Evolutionary conservation across 176 grass and related monocot genomes (phyloP).

Genomic region (Carex cristatella): DNA sequence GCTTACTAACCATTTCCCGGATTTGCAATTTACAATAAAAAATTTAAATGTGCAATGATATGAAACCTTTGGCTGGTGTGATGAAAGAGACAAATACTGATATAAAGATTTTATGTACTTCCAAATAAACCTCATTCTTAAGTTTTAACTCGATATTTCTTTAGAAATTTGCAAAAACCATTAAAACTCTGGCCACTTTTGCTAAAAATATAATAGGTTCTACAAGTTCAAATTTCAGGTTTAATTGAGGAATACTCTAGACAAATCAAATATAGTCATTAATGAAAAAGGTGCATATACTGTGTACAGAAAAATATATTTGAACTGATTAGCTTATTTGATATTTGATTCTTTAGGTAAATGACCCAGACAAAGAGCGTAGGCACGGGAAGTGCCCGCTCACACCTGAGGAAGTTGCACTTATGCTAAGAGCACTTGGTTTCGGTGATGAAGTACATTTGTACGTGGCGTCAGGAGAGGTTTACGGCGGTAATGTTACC

Average conservation of each 20-base stretch:
- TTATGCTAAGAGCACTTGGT: conserved; percentile 82
- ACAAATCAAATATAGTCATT: not conserved
- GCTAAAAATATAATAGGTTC: not conserved
- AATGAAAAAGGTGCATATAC: not conserved
- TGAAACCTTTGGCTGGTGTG: not conserved
- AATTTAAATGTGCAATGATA: not conserved
- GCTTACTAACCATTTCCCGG: not conserved
- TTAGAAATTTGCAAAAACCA: not conserved
- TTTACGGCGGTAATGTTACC: conserved; percentile 77
- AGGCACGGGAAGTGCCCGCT: conserved; percentile 87
- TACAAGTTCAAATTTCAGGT: not conserved
- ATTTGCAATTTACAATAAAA: not conserved
- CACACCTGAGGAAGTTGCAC: conserved; percentile 78
- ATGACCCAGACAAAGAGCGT: conserved; percentile 72
- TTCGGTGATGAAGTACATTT: conserved; percentile 74
- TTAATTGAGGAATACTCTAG: not conserved
- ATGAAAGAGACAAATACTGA: not conserved
- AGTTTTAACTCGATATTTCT: not conserved
- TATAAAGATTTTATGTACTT: not conserved
- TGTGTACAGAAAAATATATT: not conserved
- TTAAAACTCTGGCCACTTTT: not conserved
- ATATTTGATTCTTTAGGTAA: conserved; percentile 37
- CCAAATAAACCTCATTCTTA: not conserved
- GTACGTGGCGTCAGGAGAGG: conserved; percentile 87
- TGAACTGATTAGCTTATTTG: not conserved